Percentiles rank a stretch among this genome's conserved stretches.
Evolutionary conservation across 2,329 filamentous ascomycete genomes (phyloP).

Genomic region (Pyrenochaeta sp.): DNA sequence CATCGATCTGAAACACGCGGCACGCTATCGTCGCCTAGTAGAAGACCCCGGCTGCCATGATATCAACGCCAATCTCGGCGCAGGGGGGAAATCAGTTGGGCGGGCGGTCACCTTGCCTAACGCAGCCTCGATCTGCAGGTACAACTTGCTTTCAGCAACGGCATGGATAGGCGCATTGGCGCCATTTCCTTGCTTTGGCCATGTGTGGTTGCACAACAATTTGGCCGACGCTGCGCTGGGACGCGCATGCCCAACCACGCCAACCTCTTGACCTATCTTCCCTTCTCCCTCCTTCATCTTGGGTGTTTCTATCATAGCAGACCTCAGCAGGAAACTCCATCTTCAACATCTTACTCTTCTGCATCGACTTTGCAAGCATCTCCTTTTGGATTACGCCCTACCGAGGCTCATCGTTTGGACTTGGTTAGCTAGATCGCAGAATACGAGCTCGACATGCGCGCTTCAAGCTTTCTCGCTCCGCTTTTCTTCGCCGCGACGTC

Average conservation of each 20-base stretch:
- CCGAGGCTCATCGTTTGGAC: conserved; percentile 2
- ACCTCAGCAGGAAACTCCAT: not conserved
- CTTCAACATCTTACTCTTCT: not conserved
- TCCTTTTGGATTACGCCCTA: not conserved
- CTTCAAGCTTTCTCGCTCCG: conserved; percentile 37
- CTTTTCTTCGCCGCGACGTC: conserved; percentile 38
- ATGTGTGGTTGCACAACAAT: conserved; percentile 25
- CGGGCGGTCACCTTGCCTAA: conserved; percentile 14
- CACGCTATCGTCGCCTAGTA: not conserved
- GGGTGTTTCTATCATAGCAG: not conserved
- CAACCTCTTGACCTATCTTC: conserved; percentile 2
- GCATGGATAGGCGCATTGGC: not conserved
- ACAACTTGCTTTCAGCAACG: conserved; percentile 15
- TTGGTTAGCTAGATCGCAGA: conserved; percentile 7
- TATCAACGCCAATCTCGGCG: conserved; percentile 14
- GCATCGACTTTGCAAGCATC: not conserved
- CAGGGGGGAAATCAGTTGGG: not conserved
- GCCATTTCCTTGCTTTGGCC: conserved; percentile 24
- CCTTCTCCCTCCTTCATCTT: conserved; percentile 5
- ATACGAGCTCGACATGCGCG: conserved; percentile 35
- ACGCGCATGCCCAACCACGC: conserved; percentile 26
- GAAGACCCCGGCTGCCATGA: conserved; percentile 9
- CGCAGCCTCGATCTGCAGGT: conserved; percentile 22
- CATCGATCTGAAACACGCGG: conserved; percentile 5
- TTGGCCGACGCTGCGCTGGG: conserved; percentile 2